Base-by-base conservation (phyloP, 1,139 yeast species). In the Yamadazyma taylorii region DNA sequence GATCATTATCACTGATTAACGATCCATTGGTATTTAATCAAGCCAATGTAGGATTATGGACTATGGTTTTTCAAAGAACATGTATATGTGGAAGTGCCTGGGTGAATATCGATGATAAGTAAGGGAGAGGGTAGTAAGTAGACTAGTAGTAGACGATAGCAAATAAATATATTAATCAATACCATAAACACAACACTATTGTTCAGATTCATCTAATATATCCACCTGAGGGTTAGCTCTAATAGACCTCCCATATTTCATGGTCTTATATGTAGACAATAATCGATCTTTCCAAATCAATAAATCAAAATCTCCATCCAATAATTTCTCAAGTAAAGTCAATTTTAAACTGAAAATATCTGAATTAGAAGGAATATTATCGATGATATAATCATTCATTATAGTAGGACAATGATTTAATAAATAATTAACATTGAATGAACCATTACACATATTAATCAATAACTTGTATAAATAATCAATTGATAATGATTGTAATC, bases 51-150 rank as follows among this genome's bases (percentile, higher is more conserved):
- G 75, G 79, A 2, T 73, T 77, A 40, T 84, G 90, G 88, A 78
- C 85, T 0, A 70, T 80, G 66, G 84, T 85, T 2, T 82, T 84
- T 53, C 90, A 83, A 47, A 66, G 90, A 46, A 78, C 79, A 14
- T 87, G 96, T 58, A 66, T 85, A 17, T 87, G 96, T 58, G 95
- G 95, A 0, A 86, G 87, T 34, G 73, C 81, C 4, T 85, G 92
- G 92, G 77, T 76, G 2, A 69, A 65, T 45, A n/a, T n/a, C n/a
- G n/a, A n/a, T n/a, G n/a, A n/a, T n/a, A n/a, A n/a, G n/a, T n/a
- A n/a, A n/a, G n/a, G n/a, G n/a, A n/a, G n/a, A n/a, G n/a, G n/a
- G n/a, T n/a, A n/a, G n/a, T n/a, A n/a, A n/a, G n/a, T n/a, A n/a
- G n/a, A n/a, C n/a, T n/a, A n/a, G n/a, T n/a, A n/a, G n/a, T n/a